Evolutionary conservation across 108 stramenopile species (phyloP).

Genomic region (Nitzschia sp.): DNA sequence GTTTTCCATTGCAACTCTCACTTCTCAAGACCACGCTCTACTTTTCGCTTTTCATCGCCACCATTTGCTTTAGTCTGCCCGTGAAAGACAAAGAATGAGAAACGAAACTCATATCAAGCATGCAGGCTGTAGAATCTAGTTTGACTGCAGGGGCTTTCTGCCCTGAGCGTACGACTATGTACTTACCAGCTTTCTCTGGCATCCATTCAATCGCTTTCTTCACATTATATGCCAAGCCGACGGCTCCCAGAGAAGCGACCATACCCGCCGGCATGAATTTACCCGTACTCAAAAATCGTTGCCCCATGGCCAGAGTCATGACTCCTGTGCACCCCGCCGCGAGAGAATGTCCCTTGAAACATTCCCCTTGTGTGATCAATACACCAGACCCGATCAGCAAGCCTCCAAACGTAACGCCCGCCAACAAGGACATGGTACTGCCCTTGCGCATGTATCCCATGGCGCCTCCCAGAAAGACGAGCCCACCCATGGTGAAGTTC

Average conservation of each 20-base stretch:
- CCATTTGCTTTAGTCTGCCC: no score
- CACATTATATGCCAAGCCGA: constrained; percentile 49
- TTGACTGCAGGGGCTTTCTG: no score
- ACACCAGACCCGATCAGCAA: constrained; percentile 67
- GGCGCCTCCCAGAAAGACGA: constrained; percentile 62
- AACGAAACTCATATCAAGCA: no score
- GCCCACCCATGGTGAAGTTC: constrained; percentile 64
- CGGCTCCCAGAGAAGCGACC: constrained; percentile 48
- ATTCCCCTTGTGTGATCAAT: constrained; percentile 62
- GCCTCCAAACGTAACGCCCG: constrained; percentile 59
- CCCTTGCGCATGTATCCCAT: constrained; percentile 64
- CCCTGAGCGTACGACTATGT: no score
- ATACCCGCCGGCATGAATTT: constrained; percentile 81
- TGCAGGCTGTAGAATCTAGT: no score
- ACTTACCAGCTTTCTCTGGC: constrained; percentile 29
- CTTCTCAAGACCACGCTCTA: no score
- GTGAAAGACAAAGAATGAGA: no score
- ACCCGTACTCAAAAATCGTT: constrained; percentile 63
- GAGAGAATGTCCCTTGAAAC: constrained; percentile 72
- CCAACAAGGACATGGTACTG: constrained; percentile 33
- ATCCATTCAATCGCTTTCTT: constrained; percentile 56
- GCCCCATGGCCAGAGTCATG: constrained; percentile 71
- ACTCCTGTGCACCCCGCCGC: constrained; percentile 54
- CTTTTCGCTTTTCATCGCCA: no score
- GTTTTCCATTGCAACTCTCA: no score